These are phyloP conservation scores for Plantago major DNA, from an alignment of 257 asterid genomes.

Conservation along the genomic window DNA sequence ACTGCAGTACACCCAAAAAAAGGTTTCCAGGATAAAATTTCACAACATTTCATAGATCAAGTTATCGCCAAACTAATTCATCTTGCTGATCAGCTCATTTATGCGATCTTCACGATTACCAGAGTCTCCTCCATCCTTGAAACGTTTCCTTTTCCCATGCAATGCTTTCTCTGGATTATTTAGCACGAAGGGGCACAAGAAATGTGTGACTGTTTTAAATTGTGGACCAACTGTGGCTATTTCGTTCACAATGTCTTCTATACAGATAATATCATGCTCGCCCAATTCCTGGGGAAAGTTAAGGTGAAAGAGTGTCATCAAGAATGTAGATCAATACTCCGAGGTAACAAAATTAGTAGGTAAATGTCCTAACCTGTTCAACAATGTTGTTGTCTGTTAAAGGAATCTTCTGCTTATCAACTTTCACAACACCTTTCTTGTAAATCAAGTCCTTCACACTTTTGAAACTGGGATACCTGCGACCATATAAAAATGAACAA, in stretches of 20 bases:
- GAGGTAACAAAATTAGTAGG: background rate
- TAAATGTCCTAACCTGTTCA: slow-evolving; percentile 52
- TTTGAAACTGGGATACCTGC: slow-evolving; percentile 78
- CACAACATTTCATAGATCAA: background rate
- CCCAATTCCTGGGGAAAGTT: slow-evolving; percentile 72
- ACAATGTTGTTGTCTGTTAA: slow-evolving; percentile 76
- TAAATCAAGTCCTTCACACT: slow-evolving; percentile 83
- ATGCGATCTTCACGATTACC: slow-evolving; percentile 68
- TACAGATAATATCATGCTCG: slow-evolving; percentile 58
- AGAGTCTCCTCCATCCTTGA: slow-evolving; percentile 84
- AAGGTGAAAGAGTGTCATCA: background rate
- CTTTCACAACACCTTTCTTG: slow-evolving; percentile 79
- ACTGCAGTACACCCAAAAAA: too few relatives aligned
- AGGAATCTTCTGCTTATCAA: slow-evolving; percentile 60
- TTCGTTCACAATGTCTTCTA: slow-evolving; percentile 84
- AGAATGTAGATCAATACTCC: slow-evolving; percentile 2
- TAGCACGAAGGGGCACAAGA: slow-evolving; percentile 71
- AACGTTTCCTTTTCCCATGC: slow-evolving; percentile 71
- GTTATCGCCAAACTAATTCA: slow-evolving; percentile 48
- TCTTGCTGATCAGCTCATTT: slow-evolving; percentile 68
- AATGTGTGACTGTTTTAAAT: slow-evolving; percentile 54
- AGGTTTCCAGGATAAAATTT: too few relatives aligned
- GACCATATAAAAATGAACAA: slow-evolving; percentile 16
- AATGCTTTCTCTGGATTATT: slow-evolving; percentile 74
- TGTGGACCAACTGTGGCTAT: slow-evolving; percentile 57